These are phyloP conservation scores for Fusarium kyushuense DNA, from an alignment of 2,329 filamentous ascomycete species.

Conservation along the genomic window DNA sequence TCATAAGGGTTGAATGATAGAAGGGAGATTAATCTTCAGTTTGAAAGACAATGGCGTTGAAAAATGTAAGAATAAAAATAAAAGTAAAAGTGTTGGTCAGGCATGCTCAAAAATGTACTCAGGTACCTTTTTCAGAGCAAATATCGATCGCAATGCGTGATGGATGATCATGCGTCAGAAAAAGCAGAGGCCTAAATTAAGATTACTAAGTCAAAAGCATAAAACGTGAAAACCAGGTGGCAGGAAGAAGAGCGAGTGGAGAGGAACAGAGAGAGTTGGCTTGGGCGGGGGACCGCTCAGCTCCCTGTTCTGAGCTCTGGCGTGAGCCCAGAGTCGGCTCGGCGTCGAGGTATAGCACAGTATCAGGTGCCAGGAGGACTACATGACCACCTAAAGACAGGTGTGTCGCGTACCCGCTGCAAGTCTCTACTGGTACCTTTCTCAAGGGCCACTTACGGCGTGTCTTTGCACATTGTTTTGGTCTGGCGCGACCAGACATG, in stretches of 20 bases:
- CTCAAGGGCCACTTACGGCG: conserved; percentile 45
- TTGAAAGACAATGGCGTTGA: too few relatives aligned
- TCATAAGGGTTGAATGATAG: neutral
- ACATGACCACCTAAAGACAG: conserved; percentile 51
- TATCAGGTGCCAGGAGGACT: conserved; percentile 52
- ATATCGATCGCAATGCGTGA: neutral
- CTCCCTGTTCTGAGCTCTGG: conserved; percentile 48
- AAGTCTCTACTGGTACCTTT: conserved; percentile 53
- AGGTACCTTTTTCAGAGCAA: neutral
- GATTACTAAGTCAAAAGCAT: conserved; percentile 21
- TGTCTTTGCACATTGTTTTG: conserved; percentile 47
- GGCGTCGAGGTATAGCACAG: conserved; percentile 53
- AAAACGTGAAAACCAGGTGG: conserved; percentile 34
- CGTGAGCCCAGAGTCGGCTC: conserved; percentile 33
- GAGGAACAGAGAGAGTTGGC: conserved; percentile 43
- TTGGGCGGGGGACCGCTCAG: conserved; percentile 49
- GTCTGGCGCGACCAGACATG: conserved; percentile 45
- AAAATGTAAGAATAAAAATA: too few relatives aligned
- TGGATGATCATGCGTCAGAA: neutral
- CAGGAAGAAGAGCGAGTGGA: conserved; percentile 49
- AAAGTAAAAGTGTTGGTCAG: too few relatives aligned
- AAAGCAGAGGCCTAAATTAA: neutral
- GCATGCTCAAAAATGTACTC: neutral
- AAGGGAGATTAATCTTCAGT: neutral
- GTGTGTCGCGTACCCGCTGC: conserved; percentile 55